Conservation (phyloP, 805 yeast genomes). For the Zygotorulaspora florentina region DNA sequence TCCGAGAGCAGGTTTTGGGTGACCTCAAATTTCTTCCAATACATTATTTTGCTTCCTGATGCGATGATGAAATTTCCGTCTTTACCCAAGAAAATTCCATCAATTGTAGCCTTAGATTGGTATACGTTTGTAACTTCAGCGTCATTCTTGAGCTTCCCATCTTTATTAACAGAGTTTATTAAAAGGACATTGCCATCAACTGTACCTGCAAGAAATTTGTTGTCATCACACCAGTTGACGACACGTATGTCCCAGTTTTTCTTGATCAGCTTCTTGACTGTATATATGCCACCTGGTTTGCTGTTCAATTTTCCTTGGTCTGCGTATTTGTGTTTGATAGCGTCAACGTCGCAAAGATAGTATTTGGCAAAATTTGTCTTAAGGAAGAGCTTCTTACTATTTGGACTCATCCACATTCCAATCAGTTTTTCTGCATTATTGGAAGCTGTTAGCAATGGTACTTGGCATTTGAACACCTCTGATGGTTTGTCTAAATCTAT, state of each 20-base stretch:
- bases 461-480: conserved; percentile 42
- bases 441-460: conserved; percentile 28
- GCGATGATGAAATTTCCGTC: conserved; percentile 19
- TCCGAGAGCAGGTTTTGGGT: conserved; percentile 19
- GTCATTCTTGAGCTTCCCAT: conserved; percentile 8
- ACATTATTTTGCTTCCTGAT: conserved; percentile 20
- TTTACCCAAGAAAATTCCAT: conserved; percentile 23
- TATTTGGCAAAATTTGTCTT: conserved; percentile 34
- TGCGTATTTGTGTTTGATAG: conserved; percentile 4
- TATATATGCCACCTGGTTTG: conserved; percentile 4
- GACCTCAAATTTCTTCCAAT: conserved; percentile 17
- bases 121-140: conserved; percentile 11
- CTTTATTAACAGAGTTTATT: conserved; percentile 12
- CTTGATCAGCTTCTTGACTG: conserved; percentile 20
- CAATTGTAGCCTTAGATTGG: conserved; percentile 18
- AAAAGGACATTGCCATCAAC: conserved; percentile 20
- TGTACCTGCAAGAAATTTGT: conserved; percentile 23
- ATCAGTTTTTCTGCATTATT: conserved; percentile 21
- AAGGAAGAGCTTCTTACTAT: conserved; percentile 19
- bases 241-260: conserved; percentile 23
- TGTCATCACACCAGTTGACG: conserved; percentile 21
- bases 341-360: conserved; percentile 19
- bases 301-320: conserved; percentile 1
- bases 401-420: conserved; percentile 25
- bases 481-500: conserved; percentile 66